These are phyloP conservation scores for Diplosphaera chodatii DNA, from an alignment of 139 green algal genomes.

Conservation along the genomic window DNA sequence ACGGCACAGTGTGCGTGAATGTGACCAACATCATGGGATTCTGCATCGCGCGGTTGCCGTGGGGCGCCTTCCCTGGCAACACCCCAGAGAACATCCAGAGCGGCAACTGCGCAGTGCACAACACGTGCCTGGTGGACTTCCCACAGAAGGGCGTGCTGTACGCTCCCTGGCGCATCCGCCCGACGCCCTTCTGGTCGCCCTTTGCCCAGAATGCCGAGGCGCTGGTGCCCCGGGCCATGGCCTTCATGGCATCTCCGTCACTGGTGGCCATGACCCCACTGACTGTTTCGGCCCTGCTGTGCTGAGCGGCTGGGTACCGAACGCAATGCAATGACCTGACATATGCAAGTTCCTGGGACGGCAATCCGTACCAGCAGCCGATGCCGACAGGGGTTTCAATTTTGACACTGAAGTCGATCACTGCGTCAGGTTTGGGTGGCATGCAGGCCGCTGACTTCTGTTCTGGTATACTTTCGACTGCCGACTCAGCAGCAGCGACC, in stretches of 20 bases:
- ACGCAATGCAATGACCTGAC: too few species aligned
- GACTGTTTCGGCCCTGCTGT: neutral
- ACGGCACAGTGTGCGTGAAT: slow-evolving; percentile 71
- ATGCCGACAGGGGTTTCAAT: too few species aligned
- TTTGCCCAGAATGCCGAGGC: slow-evolving; percentile 38
- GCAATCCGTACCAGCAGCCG: too few species aligned
- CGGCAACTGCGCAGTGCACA: slow-evolving; percentile 73
- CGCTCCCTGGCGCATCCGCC: slow-evolving; percentile 48
- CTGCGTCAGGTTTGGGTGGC: too few species aligned
- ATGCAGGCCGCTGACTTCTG: too few species aligned
- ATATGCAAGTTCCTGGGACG: too few species aligned
- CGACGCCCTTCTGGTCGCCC: slow-evolving; percentile 56
- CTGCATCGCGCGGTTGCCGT: slow-evolving; percentile 40
- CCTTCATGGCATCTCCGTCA: slow-evolving; percentile 14
- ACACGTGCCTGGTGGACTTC: slow-evolving; percentile 72
- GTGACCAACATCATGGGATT: slow-evolving; percentile 42
- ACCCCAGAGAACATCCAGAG: slow-evolving; percentile 51
- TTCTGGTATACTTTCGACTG: too few species aligned
- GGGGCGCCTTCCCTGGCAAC: slow-evolving; percentile 63
- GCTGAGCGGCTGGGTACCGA: too few species aligned
- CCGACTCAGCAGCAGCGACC: too few species aligned
- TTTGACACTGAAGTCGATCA: too few species aligned
- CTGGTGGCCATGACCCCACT: neutral
- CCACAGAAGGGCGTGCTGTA: slow-evolving; percentile 69
- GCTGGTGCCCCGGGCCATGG: slow-evolving; percentile 10